Evolutionary conservation across 2,329 filamentous ascomycete species (phyloP).

Genomic region (Paraphoma sp.): DNA sequence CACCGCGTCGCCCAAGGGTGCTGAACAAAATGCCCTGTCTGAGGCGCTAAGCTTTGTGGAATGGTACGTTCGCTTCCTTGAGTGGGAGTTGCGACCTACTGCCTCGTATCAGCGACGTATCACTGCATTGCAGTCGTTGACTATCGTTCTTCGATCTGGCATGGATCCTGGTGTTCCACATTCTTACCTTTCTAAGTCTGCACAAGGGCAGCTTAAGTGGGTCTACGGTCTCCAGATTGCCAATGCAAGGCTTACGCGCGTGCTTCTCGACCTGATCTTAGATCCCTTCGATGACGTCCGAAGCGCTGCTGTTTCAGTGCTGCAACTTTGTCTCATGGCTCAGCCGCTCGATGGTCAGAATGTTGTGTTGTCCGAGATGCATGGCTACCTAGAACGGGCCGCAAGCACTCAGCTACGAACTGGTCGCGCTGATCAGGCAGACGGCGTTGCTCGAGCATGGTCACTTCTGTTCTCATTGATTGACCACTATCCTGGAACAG

Average conservation of each 20-base stretch:
- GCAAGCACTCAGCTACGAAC: conserved; percentile 70
- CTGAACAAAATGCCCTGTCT: conserved; percentile 42
- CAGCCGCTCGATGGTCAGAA: conserved; percentile 19
- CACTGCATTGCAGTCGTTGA: conserved; percentile 75
- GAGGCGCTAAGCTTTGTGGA: conserved; percentile 70
- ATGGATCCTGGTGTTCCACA: conserved; percentile 60
- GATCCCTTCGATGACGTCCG: conserved; percentile 95
- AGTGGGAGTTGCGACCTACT: conserved; percentile 76
- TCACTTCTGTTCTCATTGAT: conserved; percentile 71
- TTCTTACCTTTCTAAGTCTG: conserved; percentile 54
- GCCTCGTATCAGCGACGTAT: conserved; percentile 91
- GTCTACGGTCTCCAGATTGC: conserved; percentile 56
- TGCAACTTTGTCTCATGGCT: conserved; percentile 45
- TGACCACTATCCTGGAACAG: conserved; percentile 3
- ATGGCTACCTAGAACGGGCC: conserved; percentile 43
- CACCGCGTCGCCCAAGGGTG: neutral
- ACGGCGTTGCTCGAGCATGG: conserved; percentile 82
- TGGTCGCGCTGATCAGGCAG: conserved; percentile 87
- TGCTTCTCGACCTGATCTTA: conserved; percentile 79
- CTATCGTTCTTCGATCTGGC: conserved; percentile 71
- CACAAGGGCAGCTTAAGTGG: conserved; percentile 59
- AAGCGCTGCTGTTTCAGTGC: conserved; percentile 56
- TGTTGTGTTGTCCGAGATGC: conserved; percentile 18
- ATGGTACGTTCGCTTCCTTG: conserved; percentile 77
- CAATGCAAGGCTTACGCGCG: conserved; percentile 57